Percentiles rank a stretch among this genome's conserved stretches.
These are phyloP conservation scores for Penicillium robsamsonii DNA, from an alignment of 495 filamentous ascomycete genomes.

Conservation along the genomic window DNA sequence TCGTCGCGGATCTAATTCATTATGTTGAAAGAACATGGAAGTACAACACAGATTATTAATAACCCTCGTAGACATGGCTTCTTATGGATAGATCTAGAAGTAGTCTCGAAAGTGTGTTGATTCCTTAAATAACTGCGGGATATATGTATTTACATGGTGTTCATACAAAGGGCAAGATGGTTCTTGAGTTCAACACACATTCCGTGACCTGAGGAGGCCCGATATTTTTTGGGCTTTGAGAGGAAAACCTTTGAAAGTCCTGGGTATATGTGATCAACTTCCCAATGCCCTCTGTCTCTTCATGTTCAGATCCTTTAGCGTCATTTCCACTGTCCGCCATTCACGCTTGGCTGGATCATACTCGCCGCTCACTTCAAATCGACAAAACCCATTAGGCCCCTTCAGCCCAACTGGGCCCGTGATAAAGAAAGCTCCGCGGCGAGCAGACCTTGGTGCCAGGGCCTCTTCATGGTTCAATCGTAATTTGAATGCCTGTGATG, in stretches of 20 bases:
- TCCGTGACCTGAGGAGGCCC: background rate
- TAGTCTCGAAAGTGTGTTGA: background rate
- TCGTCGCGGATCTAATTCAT: conserved; percentile 79
- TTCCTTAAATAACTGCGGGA: background rate
- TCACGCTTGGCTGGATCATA: conserved; percentile 55
- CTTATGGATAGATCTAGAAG: background rate
- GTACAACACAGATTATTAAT: background rate
- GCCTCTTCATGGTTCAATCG: conserved; percentile 43
- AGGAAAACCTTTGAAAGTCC: background rate
- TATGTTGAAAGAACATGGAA: conserved; percentile 65
- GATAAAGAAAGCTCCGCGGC: conserved; percentile 62
- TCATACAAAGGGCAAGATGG: background rate
- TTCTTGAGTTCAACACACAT: background rate
- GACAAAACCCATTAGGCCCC: conserved; percentile 54
- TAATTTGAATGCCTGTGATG: conserved; percentile 53
- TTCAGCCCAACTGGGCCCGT: conserved; percentile 64
- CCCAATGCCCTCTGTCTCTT: conserved; percentile 31
- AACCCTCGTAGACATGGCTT: background rate
- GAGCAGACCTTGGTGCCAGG: conserved; percentile 39
- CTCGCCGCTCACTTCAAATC: conserved; percentile 56
- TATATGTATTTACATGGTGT: conserved; percentile 3
- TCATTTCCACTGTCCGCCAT: conserved; percentile 37
- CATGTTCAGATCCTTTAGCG: conserved; percentile 35
- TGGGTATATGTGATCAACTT: conserved; percentile 7
- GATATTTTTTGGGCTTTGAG: background rate